Evolutionary conservation across 2,329 filamentous ascomycete genomes (phyloP), one percentile per base, ranked within the genome.

Genomic region (Fusarium sp.): DNA sequence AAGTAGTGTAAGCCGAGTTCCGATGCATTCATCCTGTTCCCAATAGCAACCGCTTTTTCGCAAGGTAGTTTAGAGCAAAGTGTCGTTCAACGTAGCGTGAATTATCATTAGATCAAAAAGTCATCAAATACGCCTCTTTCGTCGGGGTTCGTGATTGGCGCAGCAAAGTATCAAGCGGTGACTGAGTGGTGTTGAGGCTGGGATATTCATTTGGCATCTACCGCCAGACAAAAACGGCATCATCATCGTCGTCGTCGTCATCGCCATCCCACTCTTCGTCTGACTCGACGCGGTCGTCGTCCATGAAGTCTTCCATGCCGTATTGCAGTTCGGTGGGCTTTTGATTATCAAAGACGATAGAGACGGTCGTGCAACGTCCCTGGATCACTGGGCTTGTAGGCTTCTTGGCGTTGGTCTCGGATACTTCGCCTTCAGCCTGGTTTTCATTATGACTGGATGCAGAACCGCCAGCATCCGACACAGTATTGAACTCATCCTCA

Each of bases 261-360:
- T 85, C 83, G 5, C 84, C 85, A 45, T 86, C 80, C 84, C 82
- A 85, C 27, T 85, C 83, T 1, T 78, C 82, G 74, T 84, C 83
- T 3, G 78, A 79, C 33, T 85, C 81, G 32, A 85, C 82, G 53
- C 84, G 81, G 4, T 80, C 80, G 4, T 79, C 76, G 74, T 90
- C 75, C 13, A 91, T 73, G 66, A 94, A 93, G 71, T 94, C 90
- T 2, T 83, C 85, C 79, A 92, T 91, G 19, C 82, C 82, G 62
- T 83, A 91, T 58, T 89, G 86, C 21, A 83, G 77, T 75, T 92
- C 90, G 3, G 82, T 81, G 6, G 88, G 87, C 57, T 91, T 88
- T 70, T 91, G 84, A 71, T 93, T 93, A 73, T 93, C 91, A 64
- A 93, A 88, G 39, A 85, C 79, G 38, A 93, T 82, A 57, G 90